Evolutionary conservation across 2,329 filamentous ascomycete species (phyloP).

Genomic region (Fusarium sulawesiense): DNA sequence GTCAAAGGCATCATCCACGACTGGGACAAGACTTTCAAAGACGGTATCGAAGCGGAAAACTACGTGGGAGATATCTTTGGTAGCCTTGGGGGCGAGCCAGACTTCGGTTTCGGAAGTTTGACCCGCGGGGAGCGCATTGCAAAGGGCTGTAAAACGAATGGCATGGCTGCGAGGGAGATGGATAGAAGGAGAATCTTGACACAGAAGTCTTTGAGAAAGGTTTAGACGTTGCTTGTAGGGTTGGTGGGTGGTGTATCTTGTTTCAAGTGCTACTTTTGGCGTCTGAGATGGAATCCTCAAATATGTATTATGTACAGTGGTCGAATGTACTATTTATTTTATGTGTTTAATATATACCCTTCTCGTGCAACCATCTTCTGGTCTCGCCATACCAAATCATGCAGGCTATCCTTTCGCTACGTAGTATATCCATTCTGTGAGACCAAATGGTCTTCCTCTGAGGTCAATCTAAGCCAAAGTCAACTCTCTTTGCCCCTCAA

Average conservation of each 20-base stretch:
- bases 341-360: background rate
- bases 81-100: constrained; percentile 71
- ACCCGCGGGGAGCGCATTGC: constrained; percentile 52
- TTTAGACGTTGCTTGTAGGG: background rate
- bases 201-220: constrained; percentile 38
- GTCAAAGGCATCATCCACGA: constrained; percentile 70
- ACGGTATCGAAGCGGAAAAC: constrained; percentile 69
- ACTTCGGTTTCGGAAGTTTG: constrained; percentile 69
- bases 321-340: constrained; percentile 2
- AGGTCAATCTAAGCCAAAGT: background rate
- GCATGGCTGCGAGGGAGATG: constrained; percentile 48
- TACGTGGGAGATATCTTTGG: constrained; percentile 80
- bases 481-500: background rate
- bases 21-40: constrained; percentile 69
- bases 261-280: background rate
- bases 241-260: background rate
- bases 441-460: background rate
- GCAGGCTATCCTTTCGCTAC: background rate
- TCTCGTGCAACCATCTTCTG: background rate
- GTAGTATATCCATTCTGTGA: background rate
- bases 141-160: constrained; percentile 28
- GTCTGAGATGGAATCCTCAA: background rate
- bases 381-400: background rate
- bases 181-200: constrained; percentile 43
- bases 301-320: background rate